Conservation (phyloP, 202 grass and related monocot species). For the Elaeis oleifera region DNA sequence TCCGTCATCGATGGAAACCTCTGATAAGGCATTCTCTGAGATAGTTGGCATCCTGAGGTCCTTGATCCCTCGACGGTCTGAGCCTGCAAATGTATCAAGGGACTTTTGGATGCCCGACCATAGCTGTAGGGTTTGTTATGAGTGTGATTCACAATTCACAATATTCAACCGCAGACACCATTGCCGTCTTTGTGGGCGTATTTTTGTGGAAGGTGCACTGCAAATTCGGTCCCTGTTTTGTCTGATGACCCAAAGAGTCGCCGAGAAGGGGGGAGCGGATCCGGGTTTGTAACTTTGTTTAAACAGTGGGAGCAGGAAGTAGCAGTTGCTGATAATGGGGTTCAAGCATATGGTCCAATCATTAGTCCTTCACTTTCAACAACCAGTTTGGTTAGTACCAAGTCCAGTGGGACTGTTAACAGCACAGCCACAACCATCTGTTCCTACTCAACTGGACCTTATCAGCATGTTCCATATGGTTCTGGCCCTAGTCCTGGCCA, state of each 20-base stretch:
- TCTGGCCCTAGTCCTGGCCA: conserved; percentile 38
- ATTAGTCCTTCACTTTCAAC: conserved; percentile 51
- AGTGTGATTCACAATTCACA: conserved; percentile 74
- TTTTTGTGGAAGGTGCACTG: conserved; percentile 84
- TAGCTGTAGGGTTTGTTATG: conserved; percentile 80
- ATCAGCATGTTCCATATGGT: conserved; percentile 40
- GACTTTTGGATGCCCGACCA: conserved; percentile 98
- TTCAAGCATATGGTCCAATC: not conserved
- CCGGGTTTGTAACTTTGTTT: conserved; percentile 81
- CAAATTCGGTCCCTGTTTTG: conserved; percentile 57
- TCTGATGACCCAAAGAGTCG: conserved; percentile 27
- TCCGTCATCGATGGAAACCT: conserved; percentile 47
- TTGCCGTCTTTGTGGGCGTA: conserved; percentile 85
- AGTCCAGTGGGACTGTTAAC: conserved; percentile 47
- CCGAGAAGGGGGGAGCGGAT: conserved; percentile 48
- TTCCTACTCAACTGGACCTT: conserved; percentile 53
- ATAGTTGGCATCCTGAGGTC: conserved; percentile 68
- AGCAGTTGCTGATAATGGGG: conserved; percentile 30
- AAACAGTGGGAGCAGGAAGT: conserved; percentile 74
- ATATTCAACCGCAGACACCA: conserved; percentile 90
- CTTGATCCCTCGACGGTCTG: conserved; percentile 52
- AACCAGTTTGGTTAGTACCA: conserved; percentile 54
- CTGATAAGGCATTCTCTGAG: conserved; percentile 51
- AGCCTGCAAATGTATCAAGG: conserved; percentile 72
- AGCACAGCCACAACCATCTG: conserved; percentile 32